Evolutionary conservation across 805 yeast genomes (phyloP).

Genomic region (Cyberlindnera misumaiensis): DNA sequence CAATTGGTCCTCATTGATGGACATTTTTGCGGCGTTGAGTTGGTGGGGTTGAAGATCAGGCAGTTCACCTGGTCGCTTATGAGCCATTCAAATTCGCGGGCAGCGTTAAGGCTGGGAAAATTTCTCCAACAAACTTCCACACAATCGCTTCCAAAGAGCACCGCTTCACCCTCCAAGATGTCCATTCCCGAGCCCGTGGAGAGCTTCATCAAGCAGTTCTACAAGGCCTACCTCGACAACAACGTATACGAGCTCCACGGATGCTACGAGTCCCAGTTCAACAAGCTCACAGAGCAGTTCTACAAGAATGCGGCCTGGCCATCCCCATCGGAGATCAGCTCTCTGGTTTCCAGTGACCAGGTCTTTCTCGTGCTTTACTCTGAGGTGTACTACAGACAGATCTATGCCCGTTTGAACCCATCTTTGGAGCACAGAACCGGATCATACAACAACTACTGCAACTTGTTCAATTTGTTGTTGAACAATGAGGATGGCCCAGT

Average conservation of each 20-base stretch:
- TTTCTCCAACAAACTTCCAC: too few species aligned
- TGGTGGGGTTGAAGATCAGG: too few species aligned
- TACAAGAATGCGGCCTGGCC: conserved; percentile 40
- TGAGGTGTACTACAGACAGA: conserved; percentile 44
- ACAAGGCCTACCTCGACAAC: conserved; percentile 36
- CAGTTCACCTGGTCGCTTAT: too few species aligned
- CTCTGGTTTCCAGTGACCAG: conserved; percentile 38
- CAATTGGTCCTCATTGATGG: conserved; percentile 39
- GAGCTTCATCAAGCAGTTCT: conserved; percentile 36
- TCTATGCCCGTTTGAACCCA: conserved; percentile 38
- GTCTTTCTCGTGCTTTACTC: conserved; percentile 39
- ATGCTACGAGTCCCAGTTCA: conserved; percentile 39
- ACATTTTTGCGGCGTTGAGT: conserved; percentile 26
- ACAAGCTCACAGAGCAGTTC: conserved; percentile 38
- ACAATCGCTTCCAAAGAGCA: too few species aligned
- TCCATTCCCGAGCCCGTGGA: conserved; percentile 37
- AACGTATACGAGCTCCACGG: conserved; percentile 36
- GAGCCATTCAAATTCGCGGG: not conserved
- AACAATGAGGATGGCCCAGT: conserved; percentile 37
- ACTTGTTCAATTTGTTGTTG: conserved; percentile 37
- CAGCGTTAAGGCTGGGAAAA: not conserved
- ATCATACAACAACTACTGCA: conserved; percentile 43
- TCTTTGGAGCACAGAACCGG: conserved; percentile 38
- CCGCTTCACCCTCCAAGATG: conserved; percentile 2
- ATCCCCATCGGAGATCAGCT: conserved; percentile 36